A percentile compares a stretch with the other conserved stretches of the same genome.
Conservation (phyloP, 2,329 filamentous ascomycete genomes). For the Microcyclosporella mali region DNA sequence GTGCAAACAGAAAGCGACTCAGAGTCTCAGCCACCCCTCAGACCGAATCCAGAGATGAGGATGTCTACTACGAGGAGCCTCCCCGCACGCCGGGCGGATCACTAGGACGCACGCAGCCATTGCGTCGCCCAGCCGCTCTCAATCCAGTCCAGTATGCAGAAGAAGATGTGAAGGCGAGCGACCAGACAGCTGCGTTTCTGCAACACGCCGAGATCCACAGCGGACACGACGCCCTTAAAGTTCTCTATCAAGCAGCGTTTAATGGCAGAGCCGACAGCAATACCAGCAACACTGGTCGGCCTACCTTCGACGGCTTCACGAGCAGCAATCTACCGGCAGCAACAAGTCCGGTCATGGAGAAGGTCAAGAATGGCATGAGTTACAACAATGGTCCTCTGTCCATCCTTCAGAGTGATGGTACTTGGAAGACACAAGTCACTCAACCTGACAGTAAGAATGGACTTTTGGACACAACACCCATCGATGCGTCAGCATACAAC, state of each 20-base stretch:
- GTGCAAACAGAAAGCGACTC: conserved; percentile 66
- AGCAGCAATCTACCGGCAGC: conserved; percentile 17
- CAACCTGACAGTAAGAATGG: conserved; percentile 14
- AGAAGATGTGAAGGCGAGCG: conserved; percentile 53
- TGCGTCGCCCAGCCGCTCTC: conserved; percentile 53
- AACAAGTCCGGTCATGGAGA: conserved; percentile 21
- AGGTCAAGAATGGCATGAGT: conserved; percentile 13
- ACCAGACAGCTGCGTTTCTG: conserved; percentile 54
- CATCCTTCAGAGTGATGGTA: conserved; percentile 18
- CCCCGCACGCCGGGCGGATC: conserved; percentile 63
- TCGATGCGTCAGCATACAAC: conserved; percentile 36
- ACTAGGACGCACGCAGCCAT: conserved; percentile 58
- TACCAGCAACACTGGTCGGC: conserved; percentile 21
- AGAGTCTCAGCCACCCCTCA: conserved; percentile 30
- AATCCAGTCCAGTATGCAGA: conserved; percentile 36
- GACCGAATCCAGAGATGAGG: conserved; percentile 42
- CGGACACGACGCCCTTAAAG: conserved; percentile 84
- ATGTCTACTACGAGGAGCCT: conserved; percentile 40
- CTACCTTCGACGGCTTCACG: conserved; percentile 21
- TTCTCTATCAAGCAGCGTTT: conserved; percentile 76
- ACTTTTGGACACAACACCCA: conserved; percentile 20
- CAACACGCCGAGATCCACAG: conserved; percentile 70
- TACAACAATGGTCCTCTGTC: conserved; percentile 18
- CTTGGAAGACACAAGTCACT: conserved; percentile 23
- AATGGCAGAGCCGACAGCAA: conserved; percentile 43